Evolutionary conservation across 129 eudicot species (phyloP), one percentile per base, ranked within the genome.

Genomic region (Artemisia argyi): DNA sequence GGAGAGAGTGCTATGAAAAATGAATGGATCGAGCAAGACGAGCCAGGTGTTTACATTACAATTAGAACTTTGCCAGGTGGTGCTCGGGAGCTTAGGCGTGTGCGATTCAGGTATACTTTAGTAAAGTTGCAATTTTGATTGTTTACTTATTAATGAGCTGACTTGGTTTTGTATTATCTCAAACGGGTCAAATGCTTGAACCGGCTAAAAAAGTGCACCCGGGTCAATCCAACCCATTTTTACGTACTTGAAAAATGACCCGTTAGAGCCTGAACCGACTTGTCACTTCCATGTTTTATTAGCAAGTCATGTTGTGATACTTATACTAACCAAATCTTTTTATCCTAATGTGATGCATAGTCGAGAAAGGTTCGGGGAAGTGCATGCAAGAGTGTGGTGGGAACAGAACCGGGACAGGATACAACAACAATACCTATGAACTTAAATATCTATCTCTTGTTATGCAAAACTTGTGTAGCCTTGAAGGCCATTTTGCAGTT

Each of bases 361-460:
- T 69, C 98, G 98, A 51, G 97, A 90, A 77, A 83, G 71, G 73
- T 94, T 94, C 48, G 96, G 97, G 49, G 98, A 94, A 70, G 75
- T 74, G 89, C 92, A 86, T n/a, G 98, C 98, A 30, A 85, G 96
- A 56, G 1, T 84, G 86, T 94, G 98, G 98, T 94, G 98, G 98
- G 96, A 94, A 79, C 87, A 83, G 71, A 94, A 94, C 83, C 74
- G 83, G 83, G 91, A 84, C 35, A 82, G 98, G 72, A 94, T 94
- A 57, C 97, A 94, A 73, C 87, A 87, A 69, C 97, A 94, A 68
- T 94, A 94, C 84, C 82, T 94, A 79, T 88, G 93, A 88, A 60
- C 42, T 52, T 70, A 59, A 51, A 28, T 24, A 32, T 57, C 22
- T 15, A 46, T 71, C 16, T 61, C 30, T 57, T 42, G 59, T 26